Conservation (phyloP, 2,329 filamentous ascomycete species). For the Trichophyton schoenleinii region DNA sequence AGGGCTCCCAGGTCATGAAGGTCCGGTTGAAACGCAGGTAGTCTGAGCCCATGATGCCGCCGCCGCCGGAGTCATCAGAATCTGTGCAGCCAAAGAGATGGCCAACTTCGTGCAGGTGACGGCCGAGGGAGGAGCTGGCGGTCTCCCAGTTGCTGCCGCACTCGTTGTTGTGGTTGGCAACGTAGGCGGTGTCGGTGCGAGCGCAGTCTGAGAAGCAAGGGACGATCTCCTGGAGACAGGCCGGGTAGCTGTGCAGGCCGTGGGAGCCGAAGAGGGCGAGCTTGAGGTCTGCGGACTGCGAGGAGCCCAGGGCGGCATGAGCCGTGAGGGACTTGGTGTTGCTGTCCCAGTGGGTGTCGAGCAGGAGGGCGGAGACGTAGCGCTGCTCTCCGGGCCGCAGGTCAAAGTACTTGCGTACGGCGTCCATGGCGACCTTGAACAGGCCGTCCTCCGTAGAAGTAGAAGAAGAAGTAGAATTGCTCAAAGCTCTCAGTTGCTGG, state of each 20-base stretch:
- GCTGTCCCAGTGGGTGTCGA: conserved; percentile 83
- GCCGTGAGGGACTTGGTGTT: conserved; percentile 56
- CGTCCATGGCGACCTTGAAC: conserved; percentile 63
- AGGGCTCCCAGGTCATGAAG: conserved; percentile 70
- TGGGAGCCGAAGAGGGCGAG: conserved; percentile 89
- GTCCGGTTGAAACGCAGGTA: conserved; percentile 74
- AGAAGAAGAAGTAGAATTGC: conserved; percentile 55
- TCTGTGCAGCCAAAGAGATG: conserved; percentile 84
- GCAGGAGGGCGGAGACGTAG: conserved; percentile 73
- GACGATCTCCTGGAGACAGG: conserved; percentile 77
- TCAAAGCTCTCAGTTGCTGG: conserved; percentile 64
- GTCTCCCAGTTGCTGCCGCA: conserved; percentile 88
- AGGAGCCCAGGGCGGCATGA: conserved; percentile 74
- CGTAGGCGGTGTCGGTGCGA: conserved; percentile 54
- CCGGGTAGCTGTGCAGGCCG: conserved; percentile 79
- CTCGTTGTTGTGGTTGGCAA: conserved; percentile 78
- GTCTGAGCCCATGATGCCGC: conserved; percentile 80
- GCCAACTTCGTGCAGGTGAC: conserved; percentile 81
- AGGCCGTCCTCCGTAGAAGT: conserved; percentile 57
- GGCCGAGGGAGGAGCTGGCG: conserved; percentile 87
- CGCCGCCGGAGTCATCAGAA: conserved; percentile 43
- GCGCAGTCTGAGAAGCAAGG: conserved; percentile 85
- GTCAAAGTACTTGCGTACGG: conserved; percentile 65
- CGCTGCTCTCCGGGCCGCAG: conserved; percentile 64
- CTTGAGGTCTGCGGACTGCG: conserved; percentile 55